Evolutionary conservation across 345 rosid genomes (phyloP).

Genomic region (Lumnitzera racemosa): DNA sequence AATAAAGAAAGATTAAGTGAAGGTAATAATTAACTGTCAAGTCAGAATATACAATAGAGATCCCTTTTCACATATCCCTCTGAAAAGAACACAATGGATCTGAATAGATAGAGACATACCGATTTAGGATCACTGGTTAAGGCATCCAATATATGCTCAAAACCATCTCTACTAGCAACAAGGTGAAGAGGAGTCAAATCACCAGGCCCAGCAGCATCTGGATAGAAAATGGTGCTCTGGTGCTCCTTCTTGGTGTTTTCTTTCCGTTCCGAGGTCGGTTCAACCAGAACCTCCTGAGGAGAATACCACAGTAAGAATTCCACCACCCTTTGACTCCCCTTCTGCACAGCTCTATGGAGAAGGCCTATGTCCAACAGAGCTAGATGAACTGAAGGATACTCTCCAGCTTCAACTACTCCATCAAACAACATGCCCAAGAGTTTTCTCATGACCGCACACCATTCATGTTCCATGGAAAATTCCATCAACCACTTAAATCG

Average conservation of each 20-base stretch:
- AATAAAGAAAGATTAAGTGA: too few relatives aligned
- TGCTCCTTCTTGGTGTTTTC: conserved; percentile 8
- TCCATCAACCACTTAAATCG: conserved; percentile 60
- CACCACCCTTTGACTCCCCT: conserved; percentile 46
- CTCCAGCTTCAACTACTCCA: conserved; percentile 37
- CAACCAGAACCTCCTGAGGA: conserved; percentile 21
- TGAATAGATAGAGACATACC: conserved; percentile 25
- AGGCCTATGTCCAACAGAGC: conserved; percentile 49
- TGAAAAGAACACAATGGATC: neutral
- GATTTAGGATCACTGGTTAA: conserved; percentile 57
- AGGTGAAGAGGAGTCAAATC: conserved; percentile 78
- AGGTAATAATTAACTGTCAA: too few relatives aligned
- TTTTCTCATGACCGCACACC: conserved; percentile 70
- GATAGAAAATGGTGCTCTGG: conserved; percentile 27
- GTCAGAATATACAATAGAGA: too few relatives aligned
- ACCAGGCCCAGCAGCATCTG: conserved; percentile 44
- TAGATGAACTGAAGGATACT: conserved; percentile 25
- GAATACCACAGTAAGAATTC: conserved; percentile 42
- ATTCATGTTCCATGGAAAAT: conserved; percentile 58
- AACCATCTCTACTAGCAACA: conserved; percentile 51
- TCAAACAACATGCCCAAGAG: conserved; percentile 36
- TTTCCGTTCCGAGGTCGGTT: conserved; percentile 19
- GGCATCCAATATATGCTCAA: conserved; percentile 51
- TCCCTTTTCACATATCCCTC: too few relatives aligned
- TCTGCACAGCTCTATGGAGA: conserved; percentile 55